Evolutionary conservation across 345 rosid genomes (phyloP).

Genomic region (Gossypium bickii): DNA sequence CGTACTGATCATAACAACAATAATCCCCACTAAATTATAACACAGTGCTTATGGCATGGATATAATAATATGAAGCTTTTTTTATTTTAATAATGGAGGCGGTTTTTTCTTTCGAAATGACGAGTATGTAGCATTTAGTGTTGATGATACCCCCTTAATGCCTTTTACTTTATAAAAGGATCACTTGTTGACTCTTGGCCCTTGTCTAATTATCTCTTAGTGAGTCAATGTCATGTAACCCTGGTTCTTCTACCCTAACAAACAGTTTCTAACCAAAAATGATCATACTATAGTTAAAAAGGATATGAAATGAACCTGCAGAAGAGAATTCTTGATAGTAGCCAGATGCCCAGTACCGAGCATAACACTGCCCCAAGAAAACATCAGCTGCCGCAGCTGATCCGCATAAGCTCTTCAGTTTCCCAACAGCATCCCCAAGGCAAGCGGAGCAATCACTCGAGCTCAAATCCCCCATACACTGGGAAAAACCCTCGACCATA

Average conservation of each 20-base stretch:
- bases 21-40: no score
- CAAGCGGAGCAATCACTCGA: slow-evolving; percentile 59
- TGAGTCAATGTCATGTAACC: not conserved
- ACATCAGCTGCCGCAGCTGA: slow-evolving; percentile 79
- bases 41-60: no score
- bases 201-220: no score
- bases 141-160: no score
- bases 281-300: not conserved
- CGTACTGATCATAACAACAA: no score
- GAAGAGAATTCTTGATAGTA: slow-evolving; percentile 44
- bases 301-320: slow-evolving; percentile 36
- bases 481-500: slow-evolving; percentile 68
- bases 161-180: slow-evolving; percentile 26
- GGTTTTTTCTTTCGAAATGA: not conserved
- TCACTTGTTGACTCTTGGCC: slow-evolving; percentile 15
- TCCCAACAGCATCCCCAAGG: slow-evolving; percentile 53
- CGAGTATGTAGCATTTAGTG: no score
- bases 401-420: slow-evolving; percentile 63
- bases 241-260: not conserved
- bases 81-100: no score
- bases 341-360: slow-evolving; percentile 85
- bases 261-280: not conserved
- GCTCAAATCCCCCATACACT: slow-evolving; percentile 80
- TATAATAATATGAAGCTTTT: no score
- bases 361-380: slow-evolving; percentile 77